Percentiles rank a stretch among this genome's conserved stretches.
These are phyloP conservation scores for Fraxinus baroniana DNA, from an alignment of 305 asterid species.

Conservation along the genomic window DNA sequence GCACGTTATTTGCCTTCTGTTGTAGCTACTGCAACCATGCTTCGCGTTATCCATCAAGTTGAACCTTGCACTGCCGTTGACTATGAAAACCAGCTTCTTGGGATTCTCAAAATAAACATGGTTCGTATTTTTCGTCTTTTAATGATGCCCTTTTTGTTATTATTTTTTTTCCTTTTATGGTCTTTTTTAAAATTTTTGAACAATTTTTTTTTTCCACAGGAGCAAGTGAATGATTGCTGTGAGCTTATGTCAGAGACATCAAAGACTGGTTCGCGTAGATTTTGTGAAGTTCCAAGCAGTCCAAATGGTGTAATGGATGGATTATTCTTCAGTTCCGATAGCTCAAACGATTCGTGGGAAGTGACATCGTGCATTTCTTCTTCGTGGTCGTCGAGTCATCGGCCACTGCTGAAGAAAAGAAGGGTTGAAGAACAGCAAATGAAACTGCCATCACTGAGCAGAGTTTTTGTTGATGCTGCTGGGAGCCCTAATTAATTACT, in stretches of 20 bases:
- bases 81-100: slow-evolving; percentile 67
- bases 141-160: neutral
- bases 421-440: slow-evolving; percentile 52
- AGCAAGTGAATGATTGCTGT: slow-evolving; percentile 25
- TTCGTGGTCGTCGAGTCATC: neutral
- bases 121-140: slow-evolving; percentile 33
- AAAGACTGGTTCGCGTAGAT: neutral
- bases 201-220: slow-evolving; percentile 26
- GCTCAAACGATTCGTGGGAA: slow-evolving; percentile 51
- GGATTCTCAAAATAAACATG: slow-evolving; percentile 65
- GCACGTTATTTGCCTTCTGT: slow-evolving; percentile 63
- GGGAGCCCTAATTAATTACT: slow-evolving; percentile 45
- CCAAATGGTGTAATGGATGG: slow-evolving; percentile 35
- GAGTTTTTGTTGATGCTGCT: slow-evolving; percentile 50
- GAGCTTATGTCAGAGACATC: slow-evolving; percentile 13
- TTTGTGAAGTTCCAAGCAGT: slow-evolving; percentile 3
- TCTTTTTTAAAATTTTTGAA: neutral
- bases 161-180: neutral
- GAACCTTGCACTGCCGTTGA: slow-evolving; percentile 49
- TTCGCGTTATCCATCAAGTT: slow-evolving; percentile 62
- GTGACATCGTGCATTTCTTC: slow-evolving; percentile 31
- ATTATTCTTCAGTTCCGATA: slow-evolving; percentile 37
- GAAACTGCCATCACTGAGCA: slow-evolving; percentile 49
- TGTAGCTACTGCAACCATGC: slow-evolving; percentile 80
- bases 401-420: slow-evolving; percentile 45